Conservation (phyloP, 768 basidiomycete species). For the Boletus vinaceobasis region DNA sequence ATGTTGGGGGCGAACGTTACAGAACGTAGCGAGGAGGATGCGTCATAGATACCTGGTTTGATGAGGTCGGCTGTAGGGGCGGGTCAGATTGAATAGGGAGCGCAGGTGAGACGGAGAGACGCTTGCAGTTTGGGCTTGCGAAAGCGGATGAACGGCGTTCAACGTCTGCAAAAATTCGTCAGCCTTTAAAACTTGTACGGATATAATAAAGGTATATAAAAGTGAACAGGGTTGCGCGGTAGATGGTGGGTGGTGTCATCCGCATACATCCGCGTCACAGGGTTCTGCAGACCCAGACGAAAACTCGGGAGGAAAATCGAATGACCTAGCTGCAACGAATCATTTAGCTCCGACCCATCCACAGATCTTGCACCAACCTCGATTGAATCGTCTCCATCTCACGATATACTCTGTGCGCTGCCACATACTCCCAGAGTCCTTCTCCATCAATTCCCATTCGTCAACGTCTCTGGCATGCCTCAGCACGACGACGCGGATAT, state of each 20-base stretch:
- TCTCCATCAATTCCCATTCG: constrained; percentile 14
- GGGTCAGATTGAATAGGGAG: neutral
- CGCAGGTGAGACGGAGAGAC: neutral
- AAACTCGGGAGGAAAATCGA: constrained; percentile 6
- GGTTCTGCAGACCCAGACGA: neutral
- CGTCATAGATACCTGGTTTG: constrained; percentile 54
- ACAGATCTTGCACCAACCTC: constrained; percentile 3
- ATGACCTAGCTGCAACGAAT: constrained; percentile 6
- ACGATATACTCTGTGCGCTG: constrained; percentile 10
- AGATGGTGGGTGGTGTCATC: too few relatives aligned
- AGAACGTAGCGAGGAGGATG: constrained; percentile 39
- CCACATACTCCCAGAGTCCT: constrained; percentile 12
- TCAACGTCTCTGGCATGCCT: constrained; percentile 8
- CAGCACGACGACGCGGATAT: constrained; percentile 14
- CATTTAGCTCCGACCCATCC: neutral
- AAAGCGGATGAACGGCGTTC: constrained; percentile 41
- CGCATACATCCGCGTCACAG: neutral
- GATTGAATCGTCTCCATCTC: constrained; percentile 8
- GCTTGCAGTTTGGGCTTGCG: constrained; percentile 26
- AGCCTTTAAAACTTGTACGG: neutral
- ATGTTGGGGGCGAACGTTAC: constrained; percentile 66
- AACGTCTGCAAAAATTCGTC: neutral
- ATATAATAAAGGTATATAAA: neutral
- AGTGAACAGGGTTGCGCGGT: too few relatives aligned
- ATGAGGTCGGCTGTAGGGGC: constrained; percentile 35